phyloP scores from a whole-genome alignment of 2,329 filamentous ascomycete genomes.

The Pseudonectria foliicola region DNA sequence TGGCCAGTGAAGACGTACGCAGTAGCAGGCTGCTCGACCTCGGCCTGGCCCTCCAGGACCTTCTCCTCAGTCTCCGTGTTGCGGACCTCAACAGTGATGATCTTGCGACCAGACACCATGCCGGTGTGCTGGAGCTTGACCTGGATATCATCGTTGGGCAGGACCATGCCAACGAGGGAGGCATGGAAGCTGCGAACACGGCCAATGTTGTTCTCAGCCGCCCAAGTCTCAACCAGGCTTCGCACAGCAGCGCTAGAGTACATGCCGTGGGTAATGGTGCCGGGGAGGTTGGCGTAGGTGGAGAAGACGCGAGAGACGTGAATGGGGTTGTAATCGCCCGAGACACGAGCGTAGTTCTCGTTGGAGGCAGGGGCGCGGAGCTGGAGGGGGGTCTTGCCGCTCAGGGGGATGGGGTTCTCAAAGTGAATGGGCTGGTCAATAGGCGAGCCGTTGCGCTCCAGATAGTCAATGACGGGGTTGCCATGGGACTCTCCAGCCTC shows the following conservation, averaged over 20 bases:
- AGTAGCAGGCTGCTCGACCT: constrained; percentile 94
- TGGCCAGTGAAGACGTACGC: constrained; percentile 98
- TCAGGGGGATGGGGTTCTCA: constrained; percentile 93
- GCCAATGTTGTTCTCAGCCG: constrained; percentile 95
- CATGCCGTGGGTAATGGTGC: constrained; percentile 98
- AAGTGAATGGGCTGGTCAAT: constrained; percentile 97
- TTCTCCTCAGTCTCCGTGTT: constrained; percentile 97
- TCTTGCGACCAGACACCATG: constrained; percentile 97
- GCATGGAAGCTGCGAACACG: constrained; percentile 97
- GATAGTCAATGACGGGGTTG: constrained; percentile 94
- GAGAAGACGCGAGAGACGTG: constrained; percentile 97
- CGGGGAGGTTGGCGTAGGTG: constrained; percentile 88
- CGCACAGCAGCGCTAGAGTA: constrained; percentile 96
- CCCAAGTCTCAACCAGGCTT: constrained; percentile 96
- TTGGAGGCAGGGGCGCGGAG: constrained; percentile 92
- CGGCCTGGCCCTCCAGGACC: constrained; percentile 88
- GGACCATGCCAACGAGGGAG: constrained; percentile 94
- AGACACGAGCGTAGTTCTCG: constrained; percentile 95
- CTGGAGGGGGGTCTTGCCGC: constrained; percentile 80
- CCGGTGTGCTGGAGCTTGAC: constrained; percentile 94
- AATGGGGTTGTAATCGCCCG: constrained; percentile 97
- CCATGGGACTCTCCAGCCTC: constrained; percentile 85
- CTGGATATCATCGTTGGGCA: constrained; percentile 90
- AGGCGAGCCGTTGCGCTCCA: constrained; percentile 81
- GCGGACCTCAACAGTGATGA: constrained; percentile 95